phyloP scores from a whole-genome alignment of 345 rosid species.

The Ricinus communis region DNA sequence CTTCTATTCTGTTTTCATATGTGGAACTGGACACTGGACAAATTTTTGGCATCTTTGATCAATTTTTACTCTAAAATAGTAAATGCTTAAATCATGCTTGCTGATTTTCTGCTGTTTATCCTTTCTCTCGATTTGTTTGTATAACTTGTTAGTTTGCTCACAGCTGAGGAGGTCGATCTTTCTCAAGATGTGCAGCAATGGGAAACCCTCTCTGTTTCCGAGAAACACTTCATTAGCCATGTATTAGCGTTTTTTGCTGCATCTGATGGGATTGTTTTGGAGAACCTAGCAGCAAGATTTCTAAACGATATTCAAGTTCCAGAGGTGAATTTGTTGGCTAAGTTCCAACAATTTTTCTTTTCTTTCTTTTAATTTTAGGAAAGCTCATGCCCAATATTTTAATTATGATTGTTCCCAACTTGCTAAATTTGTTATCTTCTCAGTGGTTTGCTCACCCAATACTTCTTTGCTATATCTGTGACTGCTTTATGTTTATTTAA shows the following conservation, averaged over 20 bases:
- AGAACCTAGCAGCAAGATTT: constrained; percentile 86
- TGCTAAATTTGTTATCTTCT: not conserved
- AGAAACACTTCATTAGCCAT: constrained; percentile 78
- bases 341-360: not conserved
- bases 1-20: not conserved
- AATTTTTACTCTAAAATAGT: not conserved
- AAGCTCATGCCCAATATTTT: not conserved
- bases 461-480: not conserved
- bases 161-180: constrained; percentile 97
- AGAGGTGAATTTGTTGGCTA: constrained; percentile 47
- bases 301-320: constrained; percentile 83
- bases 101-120: not conserved
- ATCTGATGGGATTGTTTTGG: constrained; percentile 92
- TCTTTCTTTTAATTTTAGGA: not conserved
- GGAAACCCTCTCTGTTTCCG: constrained; percentile 57
- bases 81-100: not conserved
- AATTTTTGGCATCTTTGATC: not conserved
- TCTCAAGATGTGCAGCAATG: constrained; percentile 81
- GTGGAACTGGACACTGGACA: not conserved
- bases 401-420: not conserved
- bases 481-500: not conserved
- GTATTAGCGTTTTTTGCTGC: constrained; percentile 89
- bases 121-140: not conserved
- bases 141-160: constrained; percentile 4
- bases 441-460: not conserved